A percentile compares a stretch with the other conserved stretches of the same genome.
Evolutionary conservation across 139 green algal species (phyloP).

Genomic region (Chlamydomonas schloesseri): DNA sequence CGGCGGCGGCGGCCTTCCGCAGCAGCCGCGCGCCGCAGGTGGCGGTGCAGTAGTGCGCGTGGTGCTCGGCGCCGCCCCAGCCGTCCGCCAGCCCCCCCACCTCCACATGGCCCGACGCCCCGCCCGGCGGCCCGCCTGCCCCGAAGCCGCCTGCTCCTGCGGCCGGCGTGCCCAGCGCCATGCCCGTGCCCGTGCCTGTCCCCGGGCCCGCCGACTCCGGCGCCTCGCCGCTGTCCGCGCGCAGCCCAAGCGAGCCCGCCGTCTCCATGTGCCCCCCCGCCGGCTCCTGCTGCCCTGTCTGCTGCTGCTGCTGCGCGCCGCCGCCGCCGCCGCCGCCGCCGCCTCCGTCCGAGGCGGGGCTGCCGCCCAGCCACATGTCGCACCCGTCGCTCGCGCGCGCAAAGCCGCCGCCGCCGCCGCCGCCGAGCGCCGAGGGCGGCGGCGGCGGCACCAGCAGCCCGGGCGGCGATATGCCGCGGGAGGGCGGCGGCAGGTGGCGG

Average conservation of each 20-base stretch:
- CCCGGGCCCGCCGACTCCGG: background rate
- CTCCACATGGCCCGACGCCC: no score
- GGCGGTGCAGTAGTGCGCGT: background rate
- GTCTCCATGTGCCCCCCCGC: background rate
- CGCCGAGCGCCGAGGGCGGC: background rate
- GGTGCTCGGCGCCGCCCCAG: background rate
- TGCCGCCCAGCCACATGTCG: background rate
- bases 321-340: no score
- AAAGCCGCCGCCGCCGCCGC: background rate
- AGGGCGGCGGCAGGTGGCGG: no score
- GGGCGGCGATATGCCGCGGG: no score
- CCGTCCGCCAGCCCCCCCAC: background rate
- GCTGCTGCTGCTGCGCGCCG: no score
- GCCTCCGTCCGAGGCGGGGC: no score
- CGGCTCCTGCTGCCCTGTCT: no score
- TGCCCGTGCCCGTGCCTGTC: no score
- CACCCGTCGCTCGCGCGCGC: background rate
- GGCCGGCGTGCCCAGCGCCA: no score
- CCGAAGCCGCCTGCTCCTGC: no score
- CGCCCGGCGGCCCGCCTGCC: no score
- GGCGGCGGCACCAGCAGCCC: no score
- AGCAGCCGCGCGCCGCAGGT: conserved; percentile 10
- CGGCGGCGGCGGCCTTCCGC: background rate
- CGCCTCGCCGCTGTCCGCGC: background rate
- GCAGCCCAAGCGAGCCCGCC: background rate